Percentiles rank a stretch among this genome's conserved stretches.
These are phyloP conservation scores for Entomortierella chlamydospora DNA, from an alignment of 192 early-diverging fungal genomes.

Conservation along the genomic window DNA sequence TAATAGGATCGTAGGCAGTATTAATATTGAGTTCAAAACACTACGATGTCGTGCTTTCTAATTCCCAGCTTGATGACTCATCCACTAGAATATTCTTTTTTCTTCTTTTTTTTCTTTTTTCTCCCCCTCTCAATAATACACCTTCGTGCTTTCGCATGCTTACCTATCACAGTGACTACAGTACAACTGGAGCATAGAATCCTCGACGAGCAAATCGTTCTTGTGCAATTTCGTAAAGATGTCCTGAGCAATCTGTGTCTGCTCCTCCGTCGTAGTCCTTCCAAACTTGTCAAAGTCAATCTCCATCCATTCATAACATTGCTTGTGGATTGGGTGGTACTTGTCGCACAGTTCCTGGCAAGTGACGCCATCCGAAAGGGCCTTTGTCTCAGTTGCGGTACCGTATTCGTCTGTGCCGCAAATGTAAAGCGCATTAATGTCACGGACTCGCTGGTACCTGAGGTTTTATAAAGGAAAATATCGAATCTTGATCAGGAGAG, in stretches of 20 bases:
- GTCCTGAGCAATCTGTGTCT: conserved; percentile 93
- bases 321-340: conserved; percentile 87
- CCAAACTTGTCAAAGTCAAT: conserved; percentile 97
- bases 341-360: conserved; percentile 98
- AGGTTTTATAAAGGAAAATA: not conserved
- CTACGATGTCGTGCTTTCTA: too few species aligned
- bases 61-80: conserved; percentile 3
- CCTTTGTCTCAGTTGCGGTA: conserved; percentile 99
- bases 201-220: conserved; percentile 78
- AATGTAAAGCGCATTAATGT: conserved; percentile 91
- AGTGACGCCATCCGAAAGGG: conserved; percentile 88
- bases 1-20: conserved; percentile 14
- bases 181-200: conserved; percentile 89
- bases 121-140: conserved; percentile 11
- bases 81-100: not conserved
- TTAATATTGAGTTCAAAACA: not conserved
- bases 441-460: conserved; percentile 89
- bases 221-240: conserved; percentile 82
- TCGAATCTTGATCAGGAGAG: too few species aligned
- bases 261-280: conserved; percentile 88
- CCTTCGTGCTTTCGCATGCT: conserved; percentile 18
- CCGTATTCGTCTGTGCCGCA: conserved; percentile 99
- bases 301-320: conserved; percentile 95
- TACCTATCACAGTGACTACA: conserved; percentile 86
- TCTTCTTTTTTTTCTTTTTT: not conserved